phyloP scores from a whole-genome alignment of 129 eudicot genomes.

The Artemisia argyi region DNA sequence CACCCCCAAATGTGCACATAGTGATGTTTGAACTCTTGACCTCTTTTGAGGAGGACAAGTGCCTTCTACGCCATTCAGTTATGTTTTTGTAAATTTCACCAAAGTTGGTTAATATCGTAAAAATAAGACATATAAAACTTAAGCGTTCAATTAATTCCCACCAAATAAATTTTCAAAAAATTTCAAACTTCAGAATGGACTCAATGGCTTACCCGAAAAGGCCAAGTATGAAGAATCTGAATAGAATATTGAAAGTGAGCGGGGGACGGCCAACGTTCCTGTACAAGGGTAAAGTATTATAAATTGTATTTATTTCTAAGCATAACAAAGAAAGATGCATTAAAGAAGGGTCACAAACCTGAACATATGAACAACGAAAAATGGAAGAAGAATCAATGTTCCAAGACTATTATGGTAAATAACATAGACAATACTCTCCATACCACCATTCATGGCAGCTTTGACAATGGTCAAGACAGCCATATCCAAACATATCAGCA shows the following conservation, averaged over 20 bases:
- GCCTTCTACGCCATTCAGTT: no score
- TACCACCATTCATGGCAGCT: conserved; percentile 38
- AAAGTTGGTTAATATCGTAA: no score
- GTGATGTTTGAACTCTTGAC: no score
- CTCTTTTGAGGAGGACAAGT: no score
- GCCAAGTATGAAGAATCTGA: conserved; percentile 44
- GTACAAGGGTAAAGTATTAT: conserved; percentile 6
- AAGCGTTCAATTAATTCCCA: no score
- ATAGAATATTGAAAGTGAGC: conserved; percentile 28
- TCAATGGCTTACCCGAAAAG: conserved; percentile 41
- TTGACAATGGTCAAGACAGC: conserved; percentile 30
- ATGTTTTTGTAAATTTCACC: no score
- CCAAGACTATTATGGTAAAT: conserved; percentile 39
- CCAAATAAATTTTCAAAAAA: neutral
- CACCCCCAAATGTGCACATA: no score
- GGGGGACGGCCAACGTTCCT: conserved; percentile 34
- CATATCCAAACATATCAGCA: conserved; percentile 27
- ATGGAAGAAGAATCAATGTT: conserved; percentile 41
- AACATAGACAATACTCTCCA: conserved; percentile 30
- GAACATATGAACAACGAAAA: conserved; percentile 28
- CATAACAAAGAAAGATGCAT: neutral
- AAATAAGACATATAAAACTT: no score
- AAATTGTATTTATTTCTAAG: neutral
- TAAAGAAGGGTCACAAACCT: conserved; percentile 21
- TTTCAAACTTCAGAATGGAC: neutral